phyloP scores from a whole-genome alignment of 2,329 filamentous ascomycete species.

The Colletotrichum lini region DNA sequence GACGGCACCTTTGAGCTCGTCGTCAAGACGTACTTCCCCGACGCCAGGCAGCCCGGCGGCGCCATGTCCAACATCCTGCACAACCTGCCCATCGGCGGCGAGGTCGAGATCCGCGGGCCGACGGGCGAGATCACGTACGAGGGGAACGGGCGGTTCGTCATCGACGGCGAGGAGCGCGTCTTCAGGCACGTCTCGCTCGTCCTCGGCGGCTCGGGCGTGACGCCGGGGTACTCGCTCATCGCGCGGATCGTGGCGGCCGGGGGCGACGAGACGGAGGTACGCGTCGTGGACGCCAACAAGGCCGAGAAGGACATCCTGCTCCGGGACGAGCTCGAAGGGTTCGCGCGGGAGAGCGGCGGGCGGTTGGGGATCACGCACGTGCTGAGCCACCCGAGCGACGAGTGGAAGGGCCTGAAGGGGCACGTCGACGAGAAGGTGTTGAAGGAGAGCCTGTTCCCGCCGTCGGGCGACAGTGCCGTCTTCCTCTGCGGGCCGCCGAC shows the following conservation, averaged over 20 bases:
- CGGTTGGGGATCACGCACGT: constrained; percentile 63
- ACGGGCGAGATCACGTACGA: constrained; percentile 65
- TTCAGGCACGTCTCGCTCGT: constrained; percentile 64
- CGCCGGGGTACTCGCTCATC: constrained; percentile 66
- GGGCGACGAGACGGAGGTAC: constrained; percentile 55
- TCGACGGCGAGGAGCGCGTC: constrained; percentile 56
- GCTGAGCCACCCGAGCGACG: constrained; percentile 58
- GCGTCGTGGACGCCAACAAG: constrained; percentile 64
- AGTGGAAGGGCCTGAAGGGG: constrained; percentile 62
- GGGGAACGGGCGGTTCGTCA: constrained; percentile 61
- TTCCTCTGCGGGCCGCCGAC: constrained; percentile 65
- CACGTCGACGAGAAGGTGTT: constrained; percentile 59
- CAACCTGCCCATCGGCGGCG: constrained; percentile 61
- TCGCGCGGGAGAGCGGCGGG: constrained; percentile 53
- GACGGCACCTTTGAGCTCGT: constrained; percentile 63
- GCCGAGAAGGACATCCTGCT: constrained; percentile 63
- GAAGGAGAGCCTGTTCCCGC: constrained; percentile 57
- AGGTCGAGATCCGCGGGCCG: constrained; percentile 66
- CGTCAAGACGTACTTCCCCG: constrained; percentile 67
- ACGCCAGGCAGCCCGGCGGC: constrained; percentile 63
- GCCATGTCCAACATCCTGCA: constrained; percentile 68
- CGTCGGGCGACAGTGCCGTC: constrained; percentile 56
- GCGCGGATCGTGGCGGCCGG: constrained; percentile 54
- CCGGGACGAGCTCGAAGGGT: constrained; percentile 56
- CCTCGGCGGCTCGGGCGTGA: constrained; percentile 66